Base-by-base conservation (phyloP, 805 yeast species). In the Teunomyces cretensis region DNA sequence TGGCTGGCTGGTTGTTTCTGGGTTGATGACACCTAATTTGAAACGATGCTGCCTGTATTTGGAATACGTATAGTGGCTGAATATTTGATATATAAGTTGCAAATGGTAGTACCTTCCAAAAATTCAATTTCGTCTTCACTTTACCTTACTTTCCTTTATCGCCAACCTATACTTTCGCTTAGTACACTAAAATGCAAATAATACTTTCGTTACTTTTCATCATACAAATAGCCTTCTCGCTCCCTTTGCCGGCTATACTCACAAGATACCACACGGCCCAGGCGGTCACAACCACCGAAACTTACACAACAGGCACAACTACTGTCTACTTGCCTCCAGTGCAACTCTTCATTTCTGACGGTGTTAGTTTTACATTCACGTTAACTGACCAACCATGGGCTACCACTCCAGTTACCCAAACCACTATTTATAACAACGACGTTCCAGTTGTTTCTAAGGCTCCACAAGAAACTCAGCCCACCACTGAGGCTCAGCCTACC, bases 211-310 rank as follows among this genome's bases (percentile, higher is more conserved):
- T 35, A 6, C 38, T 35, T 35, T 35, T 35, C 38, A 35, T 35
- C 7, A 27, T 60, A 9, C 61, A 60, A 19, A 46, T 57, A 15
- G 55, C 58, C 6, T 19, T 50, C 6, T 70, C 74, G 14, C 58
- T 64, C 12, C 76, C 76, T 2, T 41, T 72, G 13, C 72, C 74
- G 43, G 62, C 62, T 39, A 47, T 77, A 19, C 66, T 80, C 44
- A 80, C 86, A 14, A 68, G 84, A 57, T 62, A 64, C 31, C 82
- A 78, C 55, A 79, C 84, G 14, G 85, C 86, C 13, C 67, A 61
- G 7, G 72, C 84, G 3, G 78, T 78, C 30, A 78, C 81, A 3
- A 65, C 73, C 13, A 68, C 73, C 4, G 50, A 60, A 15, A 65
- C 72, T 13, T 58, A 63, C 35, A 66, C 70, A 27, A 75, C 80